Evolutionary conservation across 768 basidiomycete species (phyloP), one percentile per base, ranked within the genome.

Genomic region (Leucosporidium scottii): DNA sequence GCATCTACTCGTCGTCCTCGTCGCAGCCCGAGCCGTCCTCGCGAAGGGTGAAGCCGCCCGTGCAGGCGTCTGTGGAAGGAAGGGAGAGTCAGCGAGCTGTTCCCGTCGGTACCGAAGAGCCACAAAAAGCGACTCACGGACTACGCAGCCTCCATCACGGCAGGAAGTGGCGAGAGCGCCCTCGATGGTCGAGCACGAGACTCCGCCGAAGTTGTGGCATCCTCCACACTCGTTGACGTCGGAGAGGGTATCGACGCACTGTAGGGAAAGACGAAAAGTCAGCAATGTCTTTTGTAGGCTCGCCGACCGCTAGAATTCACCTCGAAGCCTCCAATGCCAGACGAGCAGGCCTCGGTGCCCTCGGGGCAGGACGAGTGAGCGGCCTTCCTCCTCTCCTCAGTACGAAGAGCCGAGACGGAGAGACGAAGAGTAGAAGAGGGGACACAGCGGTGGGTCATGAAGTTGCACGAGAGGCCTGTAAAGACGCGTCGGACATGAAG

Each of bases 151-250:
- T 1, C 67, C 66, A 7, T 27, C 1, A 4, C 70, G 50, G 62
- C 70, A 72, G 28, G 55, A 59, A 27, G 70, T 66, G 17, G 64
- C 66, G 56, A 68, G 54, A 13, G 67, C 60, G 57, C 61, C 44
- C 3, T 25, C 13, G 30, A 72, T 65, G 23, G 20, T 10, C 0
- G 64, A 28, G 64, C 70, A 72, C 58, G 63, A 48, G 23, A 23
- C 12, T 0, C 70, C 70, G 8, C 70, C 70, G n/a, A 60, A 9
- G 0, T 27, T 58, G 51, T 60, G 47, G 64, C 70, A 72, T 0
- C 57, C 66, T 18, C 70, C 70, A 44, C 70, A 72, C 30, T 66
- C 47, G 4, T 49, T 50, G 27, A 66, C 67, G n/a, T 72, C 70
- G 18, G 15, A 23, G 2, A 20, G 17, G 15, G 59, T 61, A 28